Base-by-base conservation (phyloP, 371 early-diverging fungal species). In the Smittium culicis region DNA sequence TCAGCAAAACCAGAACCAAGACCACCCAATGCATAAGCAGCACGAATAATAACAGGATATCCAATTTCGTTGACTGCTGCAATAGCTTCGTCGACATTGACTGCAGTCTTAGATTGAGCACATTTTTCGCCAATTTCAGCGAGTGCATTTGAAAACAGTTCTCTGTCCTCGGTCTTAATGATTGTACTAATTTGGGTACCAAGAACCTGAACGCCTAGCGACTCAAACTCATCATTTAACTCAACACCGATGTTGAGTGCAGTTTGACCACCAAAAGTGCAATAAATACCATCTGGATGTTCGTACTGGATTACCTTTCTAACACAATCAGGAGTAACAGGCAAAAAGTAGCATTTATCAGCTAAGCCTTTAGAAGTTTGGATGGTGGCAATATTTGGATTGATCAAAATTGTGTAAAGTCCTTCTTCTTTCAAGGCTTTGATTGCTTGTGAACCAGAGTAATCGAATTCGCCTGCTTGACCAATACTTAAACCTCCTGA, bases 391-490 rank as follows among this genome's bases (percentile, higher is more conserved):
- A 96, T 96, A 80, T 96, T 96, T 64, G 96, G 94, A 71, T 96
- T 96, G 76, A 96, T 91, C 64, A 96, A 79, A 57, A 94, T 77
- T 14, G 95, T 94, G 74, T 92, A 87, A 71, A 94, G 88, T 17
- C 89, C 90, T 76, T 92, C 93, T 75, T 94, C 94, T 77, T 92
- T 92, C 70, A 95, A 79, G 17, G 96, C 96, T 81, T 96, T 96
- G 83, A 96, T 96, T 25, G 94, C 95, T 80, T 88, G 90, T 35
- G 91, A 90, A 58, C 96, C 94, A 71, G 95, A 95, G 80, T 96
- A 96, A 78, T 96, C 97, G 71, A 96, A 96, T 81, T 96, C 97
- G 66, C 97, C 97, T 57, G 97, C 97, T 79, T 97, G 97, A 35
- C 97, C 97, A 71, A 97, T 97, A 30, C 90, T 89, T 64, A 97